Evolutionary conservation across 495 filamentous ascomycete genomes (phyloP).

Genomic region (Parmelia sp.): DNA sequence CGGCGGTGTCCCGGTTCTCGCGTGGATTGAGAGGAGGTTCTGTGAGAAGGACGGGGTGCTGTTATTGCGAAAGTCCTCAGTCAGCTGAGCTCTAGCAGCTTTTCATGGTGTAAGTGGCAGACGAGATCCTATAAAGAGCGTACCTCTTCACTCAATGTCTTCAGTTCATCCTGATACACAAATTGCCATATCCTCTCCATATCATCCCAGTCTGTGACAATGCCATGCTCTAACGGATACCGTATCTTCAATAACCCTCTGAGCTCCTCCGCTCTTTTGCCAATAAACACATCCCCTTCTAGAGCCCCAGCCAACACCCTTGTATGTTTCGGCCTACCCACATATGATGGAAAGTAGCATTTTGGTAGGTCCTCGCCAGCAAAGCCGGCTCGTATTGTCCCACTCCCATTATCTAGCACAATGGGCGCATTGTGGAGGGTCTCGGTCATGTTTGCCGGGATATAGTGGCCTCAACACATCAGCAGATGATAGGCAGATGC

Average conservation of each 20-base stretch:
- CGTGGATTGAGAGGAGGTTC: conserved; percentile 96
- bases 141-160: conserved; percentile 94
- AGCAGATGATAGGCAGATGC: not conserved
- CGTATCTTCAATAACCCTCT: conserved; percentile 89
- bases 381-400: conserved; percentile 94
- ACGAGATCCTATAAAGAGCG: conserved; percentile 14
- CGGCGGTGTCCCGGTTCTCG: conserved; percentile 91
- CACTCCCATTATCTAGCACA: conserved; percentile 97
- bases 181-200: conserved; percentile 99
- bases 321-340: conserved; percentile 94
- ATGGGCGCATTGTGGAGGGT: conserved; percentile 94
- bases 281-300: conserved; percentile 97
- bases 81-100: not conserved
- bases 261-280: conserved; percentile 83
- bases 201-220: conserved; percentile 99
- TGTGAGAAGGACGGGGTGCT: conserved; percentile 94
- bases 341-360: conserved; percentile 96
- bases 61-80: not conserved
- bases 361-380: conserved; percentile 93
- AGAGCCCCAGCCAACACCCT: conserved; percentile 90
- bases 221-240: conserved; percentile 94
- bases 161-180: conserved; percentile 75
- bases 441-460: conserved; percentile 58
- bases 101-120: not conserved
- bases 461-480: not conserved